Evolutionary conservation across 2,329 filamentous ascomycete genomes (phyloP), one percentile per base, ranked within the genome.

Genomic region (Fusarium sambucinum): DNA sequence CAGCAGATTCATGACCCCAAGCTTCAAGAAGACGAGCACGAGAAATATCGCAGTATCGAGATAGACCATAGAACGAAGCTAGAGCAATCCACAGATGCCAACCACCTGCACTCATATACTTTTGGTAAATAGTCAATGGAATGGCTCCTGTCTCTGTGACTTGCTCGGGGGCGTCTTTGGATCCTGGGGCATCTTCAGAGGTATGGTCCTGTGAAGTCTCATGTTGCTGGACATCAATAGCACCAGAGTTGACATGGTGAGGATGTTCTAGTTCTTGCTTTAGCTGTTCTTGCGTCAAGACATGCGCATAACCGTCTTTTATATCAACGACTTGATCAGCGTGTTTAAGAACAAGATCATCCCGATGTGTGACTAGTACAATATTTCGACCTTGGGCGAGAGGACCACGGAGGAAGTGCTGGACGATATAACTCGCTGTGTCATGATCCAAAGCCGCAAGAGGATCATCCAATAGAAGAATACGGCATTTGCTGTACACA

Each of bases 1-100:
- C 63, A 10, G 59, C 65, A 13, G 73, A 74, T 11, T 74, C 88
- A 75, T 96, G 92, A 30, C 92, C 92, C 93, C 94, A 97, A 27
- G 90, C 86, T 76, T 97, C 96, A 55, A 97, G 84, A 44, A 96
- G 94, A 86, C 93, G 95, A 2, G 87, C 89, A 73, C 93, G 87
- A 2, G 84, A 85, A 38, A 96, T 83, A 37, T 89, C 86, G 19
- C 87, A 80, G 14, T 89, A 74, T 9, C 94, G 89, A 71, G 89
- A 92, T 0, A 89, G 40, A 8, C 86, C 77, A 61, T 94, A 87
- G 14, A 89, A 81, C 2, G 87, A 33, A 5, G 95, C 81, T 4
- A 94, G 83, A 2, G 88, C 72, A 5, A 80, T 76, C 94, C 94
- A 97, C 83, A 90, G 93, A 57, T 83, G 83, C 44, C 94, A 82